phyloP scores from a whole-genome alignment of 1,284 basidiomycete genomes.

The Tylopilus orsonianus region DNA sequence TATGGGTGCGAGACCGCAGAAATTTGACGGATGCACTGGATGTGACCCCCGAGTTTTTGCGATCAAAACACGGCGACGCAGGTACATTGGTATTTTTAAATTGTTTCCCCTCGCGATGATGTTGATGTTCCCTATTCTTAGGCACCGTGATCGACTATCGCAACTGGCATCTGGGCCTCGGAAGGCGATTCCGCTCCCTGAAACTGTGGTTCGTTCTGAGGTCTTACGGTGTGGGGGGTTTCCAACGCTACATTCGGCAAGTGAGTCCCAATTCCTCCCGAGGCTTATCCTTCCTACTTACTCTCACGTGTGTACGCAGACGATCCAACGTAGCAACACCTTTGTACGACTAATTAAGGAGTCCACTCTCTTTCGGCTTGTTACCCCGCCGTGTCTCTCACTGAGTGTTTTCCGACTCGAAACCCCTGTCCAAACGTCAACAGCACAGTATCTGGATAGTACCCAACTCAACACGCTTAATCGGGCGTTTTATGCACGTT shows the following conservation, averaged over 20 bases:
- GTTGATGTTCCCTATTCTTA: slow-evolving; percentile 17
- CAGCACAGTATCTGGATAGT: not conserved
- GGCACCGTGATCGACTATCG: slow-evolving; percentile 89
- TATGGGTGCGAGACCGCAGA: slow-evolving; percentile 79
- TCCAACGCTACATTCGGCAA: slow-evolving; percentile 68
- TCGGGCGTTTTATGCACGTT: slow-evolving; percentile 52
- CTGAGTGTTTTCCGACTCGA: slow-evolving; percentile 77
- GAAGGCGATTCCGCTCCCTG: slow-evolving; percentile 85
- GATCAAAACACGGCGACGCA: slow-evolving; percentile 71
- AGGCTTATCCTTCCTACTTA: not conserved
- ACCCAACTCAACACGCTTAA: slow-evolving; percentile 66
- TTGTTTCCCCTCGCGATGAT: not conserved
- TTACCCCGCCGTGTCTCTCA: slow-evolving; percentile 62
- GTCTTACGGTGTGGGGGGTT: slow-evolving; percentile 78
- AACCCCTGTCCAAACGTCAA: slow-evolving; percentile 25
- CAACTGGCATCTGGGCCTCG: slow-evolving; percentile 91
- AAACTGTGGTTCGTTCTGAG: slow-evolving; percentile 94
- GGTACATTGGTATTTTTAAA: slow-evolving; percentile 41
- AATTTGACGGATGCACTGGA: slow-evolving; percentile 82
- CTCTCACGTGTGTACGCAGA: slow-evolving; percentile 39
- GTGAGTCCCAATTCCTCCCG: not conserved
- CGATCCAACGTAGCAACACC: slow-evolving; percentile 57
- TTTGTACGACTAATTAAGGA: slow-evolving; percentile 59
- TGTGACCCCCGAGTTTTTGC: slow-evolving; percentile 83
- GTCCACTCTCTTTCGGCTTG: slow-evolving; percentile 56